Evolutionary conservation across 106 monocot species (phyloP), one percentile per base, ranked within the genome.

Genomic region (Hemerocallis citrina): DNA sequence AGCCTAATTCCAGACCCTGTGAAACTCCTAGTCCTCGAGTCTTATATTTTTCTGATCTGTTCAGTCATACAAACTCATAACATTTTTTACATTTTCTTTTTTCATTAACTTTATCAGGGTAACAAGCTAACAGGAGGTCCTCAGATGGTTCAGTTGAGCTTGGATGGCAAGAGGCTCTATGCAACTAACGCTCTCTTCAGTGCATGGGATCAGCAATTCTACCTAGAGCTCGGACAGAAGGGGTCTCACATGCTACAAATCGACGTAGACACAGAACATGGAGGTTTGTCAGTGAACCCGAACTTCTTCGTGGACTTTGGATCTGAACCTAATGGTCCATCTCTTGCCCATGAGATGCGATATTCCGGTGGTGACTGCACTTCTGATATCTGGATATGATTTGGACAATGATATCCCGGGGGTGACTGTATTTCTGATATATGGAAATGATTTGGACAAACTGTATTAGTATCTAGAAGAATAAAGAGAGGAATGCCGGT

Each of bases 301-400:
- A 28, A 85, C 51, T 93, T 93, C 74, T 93, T 93, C 33, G 67
- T 88, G 4, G 82, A 93, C 76, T 93, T 93, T 35, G 93, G 93
- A 1, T 7, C 46, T 13, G 93, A 93, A 69, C 93, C 93, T 10
- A 74, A 88, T 13, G 88, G 93, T 0, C 88, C 88, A 11, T 52
- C 93, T 0, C 77, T 93, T n/a, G 93, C 88, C 20, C 93, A 93
- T 74, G 93, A 93, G 74, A 93, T 93, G 93, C 79, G 93, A 74
- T 93, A 93, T 64, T 88, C 93, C 8, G 93, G 93, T 45, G 93
- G 88, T 6, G 93, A 93, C 41, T 93, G 93, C 79, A 88, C 93
- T 25, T 93, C 93, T 57, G 93, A 93, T 72, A 93, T 93, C 45
- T 93, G 93, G 93, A 74, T 88, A 51, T 93, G 70, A 24, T 5